phyloP scores from a whole-genome alignment of 225 moss, liverwort and hornwort species.

The Rhytidiadelphus loreus region DNA sequence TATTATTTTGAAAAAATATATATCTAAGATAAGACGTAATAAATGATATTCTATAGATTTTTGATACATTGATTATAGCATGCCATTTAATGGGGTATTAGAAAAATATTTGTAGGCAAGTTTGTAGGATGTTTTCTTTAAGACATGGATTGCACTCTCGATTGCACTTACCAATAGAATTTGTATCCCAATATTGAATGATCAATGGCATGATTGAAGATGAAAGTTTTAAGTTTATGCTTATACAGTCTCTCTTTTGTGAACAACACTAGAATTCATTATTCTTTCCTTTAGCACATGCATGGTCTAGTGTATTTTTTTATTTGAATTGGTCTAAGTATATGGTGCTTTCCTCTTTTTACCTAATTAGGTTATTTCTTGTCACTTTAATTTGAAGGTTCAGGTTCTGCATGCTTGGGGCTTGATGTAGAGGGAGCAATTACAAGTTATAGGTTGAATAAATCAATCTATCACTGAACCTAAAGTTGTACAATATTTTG shows the following conservation, averaged over 20 bases:
- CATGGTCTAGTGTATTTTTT: rapidly evolving
- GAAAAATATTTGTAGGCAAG: too few relatives aligned
- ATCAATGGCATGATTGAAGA: background rate
- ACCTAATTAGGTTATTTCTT: background rate
- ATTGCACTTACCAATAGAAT: background rate
- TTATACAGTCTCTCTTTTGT: background rate
- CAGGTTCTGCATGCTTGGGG: rapidly evolving
- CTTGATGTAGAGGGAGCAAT: background rate
- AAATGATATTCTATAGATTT: background rate
- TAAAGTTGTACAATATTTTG: background rate
- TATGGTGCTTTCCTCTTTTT: background rate
- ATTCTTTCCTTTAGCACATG: background rate
- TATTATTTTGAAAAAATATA: background rate
- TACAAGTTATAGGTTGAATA: background rate
- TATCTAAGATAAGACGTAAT: background rate
- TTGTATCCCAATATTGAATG: background rate
- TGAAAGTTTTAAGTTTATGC: background rate
- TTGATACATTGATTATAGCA: too few relatives aligned
- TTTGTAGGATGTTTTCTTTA: background rate
- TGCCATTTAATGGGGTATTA: background rate
- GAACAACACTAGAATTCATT: rapidly evolving
- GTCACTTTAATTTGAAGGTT: background rate
- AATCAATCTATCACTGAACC: background rate
- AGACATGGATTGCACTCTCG: background rate
- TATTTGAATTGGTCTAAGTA: background rate